Evolutionary conservation across 2,329 filamentous ascomycete genomes (phyloP), one percentile per base, ranked within the genome.

Genomic region (Fusarium citri): DNA sequence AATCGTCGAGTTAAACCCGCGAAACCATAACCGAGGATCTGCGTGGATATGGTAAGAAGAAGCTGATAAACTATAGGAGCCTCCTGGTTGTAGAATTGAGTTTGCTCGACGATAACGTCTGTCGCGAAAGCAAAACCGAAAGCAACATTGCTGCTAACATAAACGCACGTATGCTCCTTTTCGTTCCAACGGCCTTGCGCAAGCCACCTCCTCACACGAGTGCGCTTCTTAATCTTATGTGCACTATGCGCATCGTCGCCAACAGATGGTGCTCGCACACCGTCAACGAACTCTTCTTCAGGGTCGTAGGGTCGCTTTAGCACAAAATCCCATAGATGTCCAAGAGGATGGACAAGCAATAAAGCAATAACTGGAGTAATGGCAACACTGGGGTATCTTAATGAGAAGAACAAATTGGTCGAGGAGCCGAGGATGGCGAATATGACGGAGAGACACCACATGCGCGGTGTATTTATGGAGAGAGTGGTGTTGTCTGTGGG

Each of bases 51-150:
- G 1, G 92, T 96, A 43, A 97, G 88, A 20, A 97, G 85, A 10
- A 97, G 83, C 79, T 97, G 93, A 76, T 97, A 97, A 12, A 87
- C 78, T 46, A 97, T 89, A 34, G 88, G 87, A 11, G 91, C 90
- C 47, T 94, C 87, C 78, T 97, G 94, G 56, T 93, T 90, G 80
- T 97, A 97, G 79, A 97, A 97, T 66, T 93, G 89, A 26, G 92
- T 93, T 82, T 97, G 94, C 78, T 97, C 93, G 55, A 97, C 92
- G 72, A 97, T 96, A 63, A 96, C 91, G 81, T 96, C 93, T 28
- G 93, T 96, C 10, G 93, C 93, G 80, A 96, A 96, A 26, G 93
- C 93, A 80, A 96, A 96, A 3, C 93, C 93, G 77, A 96, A 96
- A 22, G 93, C 94, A 43, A 96, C 92, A 76, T 96, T 96, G 81